Base-by-base conservation (phyloP, 225 moss, liverwort and hornwort species). In the Physcomitrellopsis africana region DNA sequence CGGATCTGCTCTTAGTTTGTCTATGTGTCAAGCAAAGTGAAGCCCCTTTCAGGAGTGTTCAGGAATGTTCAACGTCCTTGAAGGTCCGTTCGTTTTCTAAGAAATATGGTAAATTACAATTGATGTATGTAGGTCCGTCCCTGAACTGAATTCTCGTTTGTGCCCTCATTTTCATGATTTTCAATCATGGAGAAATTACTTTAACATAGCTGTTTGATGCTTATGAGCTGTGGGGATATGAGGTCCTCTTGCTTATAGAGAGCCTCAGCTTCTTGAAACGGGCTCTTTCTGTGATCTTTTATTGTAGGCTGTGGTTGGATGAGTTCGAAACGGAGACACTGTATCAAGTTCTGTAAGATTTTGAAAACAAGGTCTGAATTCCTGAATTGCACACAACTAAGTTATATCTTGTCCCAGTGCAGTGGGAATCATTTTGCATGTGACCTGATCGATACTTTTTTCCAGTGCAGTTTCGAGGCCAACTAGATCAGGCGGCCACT, bases 301-400 rank as follows among this genome's bases (percentile, higher is more conserved):
- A 53, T 75, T 66, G 74, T 56, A 65, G 65, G 24, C 55, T 55
- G 26, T 29, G 8, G 10, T 66, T 29, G 47, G 27, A 47, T 44
- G 19, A 14, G 5, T 29, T 75, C 65, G 55, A 52, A 44, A 46
- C 57, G 19, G 52, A 54, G 55, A 29, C 17, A 49, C 23, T 45
- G 45, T 65, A 12, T 45, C 56, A 11, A 16, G 7, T 16, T 15
- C 18, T n/a, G 20, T 44, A 24, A 43, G 64, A 22, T 64, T 65
- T 15, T 55, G 2, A 44, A 63, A 55, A 56, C 45, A 27, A 55
- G 45, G 18, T 18, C 56, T 17, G 16, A 18, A 44, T 74, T 55
- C 53, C 18, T 29, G 15, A 61, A 49, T 46, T 37, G 51, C 20
- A 17, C 10, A 49, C 9, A 63, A 18, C 22, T 41, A 22, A 18